Conservation (phyloP, 1,139 yeast genomes). For the Suhomyces bolitotheri region DNA sequence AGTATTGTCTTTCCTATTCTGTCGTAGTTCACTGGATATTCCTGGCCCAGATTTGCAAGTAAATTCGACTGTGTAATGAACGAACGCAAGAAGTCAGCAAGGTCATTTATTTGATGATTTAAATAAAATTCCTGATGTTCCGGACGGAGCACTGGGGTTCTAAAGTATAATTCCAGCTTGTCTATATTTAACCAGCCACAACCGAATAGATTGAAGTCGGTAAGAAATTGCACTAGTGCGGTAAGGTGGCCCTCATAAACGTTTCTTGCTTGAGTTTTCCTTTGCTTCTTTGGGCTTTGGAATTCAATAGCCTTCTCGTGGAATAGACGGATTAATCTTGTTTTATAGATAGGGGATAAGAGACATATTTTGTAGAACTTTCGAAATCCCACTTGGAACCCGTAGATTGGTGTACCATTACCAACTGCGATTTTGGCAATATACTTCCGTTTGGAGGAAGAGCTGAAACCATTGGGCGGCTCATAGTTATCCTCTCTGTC, state of each 20-base stretch:
- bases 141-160: constrained; percentile 17
- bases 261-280: constrained; percentile 1
- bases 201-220: constrained; percentile 83
- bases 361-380: constrained; percentile 68
- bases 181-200: constrained; percentile 68
- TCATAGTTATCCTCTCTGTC: constrained; percentile 13
- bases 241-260: constrained; percentile 81
- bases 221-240: constrained; percentile 67
- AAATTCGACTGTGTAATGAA: constrained; percentile 28
- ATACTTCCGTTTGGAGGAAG: constrained; percentile 31
- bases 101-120: constrained; percentile 5
- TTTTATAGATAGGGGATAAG: constrained; percentile 60
- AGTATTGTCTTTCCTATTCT: constrained; percentile 63
- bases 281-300: constrained; percentile 16
- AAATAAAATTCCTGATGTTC: constrained; percentile 2
- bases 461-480: constrained; percentile 13
- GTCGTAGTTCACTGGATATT: constrained; percentile 27
- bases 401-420: constrained; percentile 81
- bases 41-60: constrained; percentile 14
- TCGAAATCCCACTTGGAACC: constrained; percentile 66
- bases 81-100: constrained; percentile 17
- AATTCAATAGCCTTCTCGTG: constrained; percentile 8
- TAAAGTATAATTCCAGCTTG: constrained; percentile 9
- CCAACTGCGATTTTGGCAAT: constrained; percentile 68
- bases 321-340: constrained; percentile 56